Evolutionary conservation across 2,329 filamentous ascomycete species (phyloP), one percentile per base, ranked within the genome.

Genomic region (Diaporthe batatas): DNA sequence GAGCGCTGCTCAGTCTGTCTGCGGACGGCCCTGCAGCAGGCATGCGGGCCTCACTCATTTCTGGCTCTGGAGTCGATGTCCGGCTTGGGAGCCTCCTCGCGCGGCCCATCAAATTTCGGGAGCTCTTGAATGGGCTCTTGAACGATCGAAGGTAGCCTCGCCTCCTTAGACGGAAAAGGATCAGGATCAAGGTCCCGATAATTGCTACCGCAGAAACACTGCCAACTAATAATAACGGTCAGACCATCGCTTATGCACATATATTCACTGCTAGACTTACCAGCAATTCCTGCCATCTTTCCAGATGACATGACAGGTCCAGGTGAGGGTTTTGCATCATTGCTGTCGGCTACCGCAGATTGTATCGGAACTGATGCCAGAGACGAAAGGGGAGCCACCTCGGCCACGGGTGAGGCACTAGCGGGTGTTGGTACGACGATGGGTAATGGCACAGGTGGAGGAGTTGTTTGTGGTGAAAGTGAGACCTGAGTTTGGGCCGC

Each of bases 281-380:
- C 65, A 39, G 36, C 54, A 36, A 72, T 72, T 2, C 71, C 71
- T 29, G 71, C 47, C 42, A 72, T 62, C n/a, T 58, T 23, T 18
- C 55, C 71, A 25, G 71, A 55, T 11, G 71, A 54, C 65, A 71
- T 36, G 44, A 53, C 55, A 23, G 54, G 44, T 18, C 54, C 55
- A 23, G 47, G 34, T 8, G 71, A 29, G 12, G 65, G n/a, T 25
- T 47, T n/a, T 25, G 25, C 10, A 51, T 39, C 54, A 32, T 53
- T 62, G 1, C 25, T 36, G 21, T 18, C 25, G 23, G 49, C 58
- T 36, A 23, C 23, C 21, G 58, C 47, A n/a, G 49, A 65, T 47
- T 44, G 49, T 23, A 55, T 23, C 6, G 55, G 57, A 14, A 16
- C 44, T 62, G 65, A 8, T 11, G 47, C 47, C 29, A 42, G n/a